phyloP scores from a whole-genome alignment of 116 monocot genomes.

The Posidonia oceanica region DNA sequence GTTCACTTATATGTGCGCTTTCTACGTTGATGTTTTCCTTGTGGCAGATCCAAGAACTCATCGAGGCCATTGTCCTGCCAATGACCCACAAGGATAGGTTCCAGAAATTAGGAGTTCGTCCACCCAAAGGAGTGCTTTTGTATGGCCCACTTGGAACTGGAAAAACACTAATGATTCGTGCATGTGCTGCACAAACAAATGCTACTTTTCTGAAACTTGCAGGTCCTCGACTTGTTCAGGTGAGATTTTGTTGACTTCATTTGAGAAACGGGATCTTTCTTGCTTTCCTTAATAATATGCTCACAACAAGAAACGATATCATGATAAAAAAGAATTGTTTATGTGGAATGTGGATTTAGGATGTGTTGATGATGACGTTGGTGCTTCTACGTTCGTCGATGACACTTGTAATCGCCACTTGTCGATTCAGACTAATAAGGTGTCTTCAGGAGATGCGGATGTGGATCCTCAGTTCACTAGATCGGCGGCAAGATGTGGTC shows the following conservation, averaged over 20 bases:
- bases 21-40: neutral
- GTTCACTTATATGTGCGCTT: no score
- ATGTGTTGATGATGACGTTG: no score
- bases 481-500: no score
- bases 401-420: no score
- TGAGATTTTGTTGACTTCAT: neutral
- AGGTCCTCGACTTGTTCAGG: constrained; percentile 88
- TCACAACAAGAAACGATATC: no score
- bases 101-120: constrained; percentile 65
- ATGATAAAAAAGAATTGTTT: no score
- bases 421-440: no score
- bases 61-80: constrained; percentile 86
- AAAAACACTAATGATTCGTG: constrained; percentile 86
- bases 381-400: no score
- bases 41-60: constrained; percentile 80
- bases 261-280: neutral
- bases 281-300: no score
- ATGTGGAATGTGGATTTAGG: no score
- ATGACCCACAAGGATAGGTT: constrained; percentile 85
- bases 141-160: constrained; percentile 88
- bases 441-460: no score
- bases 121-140: constrained; percentile 81
- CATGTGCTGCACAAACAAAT: constrained; percentile 92
- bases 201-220: constrained; percentile 85
- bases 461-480: no score